These are phyloP conservation scores for Fusarium gaditjirri DNA, from an alignment of 2,329 filamentous ascomycete genomes.

Conservation along the genomic window DNA sequence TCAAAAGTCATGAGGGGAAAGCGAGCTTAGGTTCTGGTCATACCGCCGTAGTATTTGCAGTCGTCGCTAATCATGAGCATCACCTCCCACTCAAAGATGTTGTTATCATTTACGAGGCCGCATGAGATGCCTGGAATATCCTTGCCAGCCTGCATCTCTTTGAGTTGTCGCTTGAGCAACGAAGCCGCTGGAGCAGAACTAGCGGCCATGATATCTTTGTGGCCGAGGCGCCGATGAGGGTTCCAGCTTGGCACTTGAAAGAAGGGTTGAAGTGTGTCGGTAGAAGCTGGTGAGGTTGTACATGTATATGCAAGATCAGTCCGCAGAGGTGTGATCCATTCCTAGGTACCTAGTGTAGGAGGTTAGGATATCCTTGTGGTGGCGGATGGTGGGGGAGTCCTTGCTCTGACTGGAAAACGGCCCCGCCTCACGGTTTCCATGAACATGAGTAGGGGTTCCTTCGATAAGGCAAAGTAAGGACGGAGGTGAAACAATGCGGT, in stretches of 20 bases:
- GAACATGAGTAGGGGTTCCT: conserved; percentile 7
- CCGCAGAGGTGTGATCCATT: conserved; percentile 17
- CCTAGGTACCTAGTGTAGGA: background rate
- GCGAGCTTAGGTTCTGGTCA: conserved; percentile 43
- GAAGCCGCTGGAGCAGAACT: conserved; percentile 68
- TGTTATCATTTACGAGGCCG: conserved; percentile 83
- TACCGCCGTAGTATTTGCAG: conserved; percentile 92
- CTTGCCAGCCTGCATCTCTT: conserved; percentile 91
- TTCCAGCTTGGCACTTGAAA: background rate
- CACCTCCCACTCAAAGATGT: conserved; percentile 98
- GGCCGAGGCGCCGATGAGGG: background rate
- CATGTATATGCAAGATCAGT: conserved; percentile 12
- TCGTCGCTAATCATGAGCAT: conserved; percentile 99
- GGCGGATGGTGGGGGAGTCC: conserved; percentile 30
- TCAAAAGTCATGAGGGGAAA: background rate
- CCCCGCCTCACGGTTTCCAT: conserved; percentile 12
- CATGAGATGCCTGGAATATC: conserved; percentile 96
- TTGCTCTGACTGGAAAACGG: conserved; percentile 15
- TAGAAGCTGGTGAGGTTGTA: background rate
- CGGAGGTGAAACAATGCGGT: background rate
- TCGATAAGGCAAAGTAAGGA: background rate
- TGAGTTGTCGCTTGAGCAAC: conserved; percentile 85
- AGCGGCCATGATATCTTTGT: conserved; percentile 33
- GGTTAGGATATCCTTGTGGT: conserved; percentile 15
- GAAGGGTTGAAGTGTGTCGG: background rate